These are phyloP conservation scores for Sphaerulina musiva DNA, from an alignment of 2,329 filamentous ascomycete genomes.

Conservation along the genomic window DNA sequence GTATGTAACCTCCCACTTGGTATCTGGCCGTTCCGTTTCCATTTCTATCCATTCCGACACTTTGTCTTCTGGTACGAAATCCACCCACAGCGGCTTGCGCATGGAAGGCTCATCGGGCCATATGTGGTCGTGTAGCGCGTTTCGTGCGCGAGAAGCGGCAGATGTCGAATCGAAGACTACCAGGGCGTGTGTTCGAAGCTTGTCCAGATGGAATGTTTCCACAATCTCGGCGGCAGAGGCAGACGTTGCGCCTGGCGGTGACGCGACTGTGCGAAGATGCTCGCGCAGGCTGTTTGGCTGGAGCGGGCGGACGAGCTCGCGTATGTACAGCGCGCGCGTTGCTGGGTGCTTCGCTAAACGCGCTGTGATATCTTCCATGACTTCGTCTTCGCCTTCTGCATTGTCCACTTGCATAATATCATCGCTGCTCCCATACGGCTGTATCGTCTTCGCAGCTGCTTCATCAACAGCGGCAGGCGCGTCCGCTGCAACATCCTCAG, in stretches of 20 bases:
- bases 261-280: constrained; percentile 64
- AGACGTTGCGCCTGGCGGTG: constrained; percentile 42
- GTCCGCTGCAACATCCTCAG: constrained; percentile 21
- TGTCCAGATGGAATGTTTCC: constrained; percentile 69
- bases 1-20: constrained; percentile 70
- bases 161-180: constrained; percentile 62
- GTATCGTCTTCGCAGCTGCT: constrained; percentile 15
- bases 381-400: not conserved
- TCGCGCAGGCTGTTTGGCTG: constrained; percentile 60
- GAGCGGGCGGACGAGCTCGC: constrained; percentile 81
- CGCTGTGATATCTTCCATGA: not conserved
- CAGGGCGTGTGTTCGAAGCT: constrained; percentile 82
- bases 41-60: constrained; percentile 65
- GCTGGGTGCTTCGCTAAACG: constrained; percentile 38
- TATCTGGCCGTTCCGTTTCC: constrained; percentile 48
- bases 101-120: constrained; percentile 78
- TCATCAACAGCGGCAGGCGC: constrained; percentile 21
- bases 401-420: constrained; percentile 26
- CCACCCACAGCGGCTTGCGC: constrained; percentile 76
- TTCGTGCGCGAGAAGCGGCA: constrained; percentile 70
- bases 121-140: constrained; percentile 65
- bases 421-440: constrained; percentile 28
- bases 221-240: constrained; percentile 47
- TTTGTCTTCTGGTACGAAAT: constrained; percentile 76
- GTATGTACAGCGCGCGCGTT: constrained; percentile 74